Conservation (phyloP, 306 rosid species). For the Vicia villosa region DNA sequence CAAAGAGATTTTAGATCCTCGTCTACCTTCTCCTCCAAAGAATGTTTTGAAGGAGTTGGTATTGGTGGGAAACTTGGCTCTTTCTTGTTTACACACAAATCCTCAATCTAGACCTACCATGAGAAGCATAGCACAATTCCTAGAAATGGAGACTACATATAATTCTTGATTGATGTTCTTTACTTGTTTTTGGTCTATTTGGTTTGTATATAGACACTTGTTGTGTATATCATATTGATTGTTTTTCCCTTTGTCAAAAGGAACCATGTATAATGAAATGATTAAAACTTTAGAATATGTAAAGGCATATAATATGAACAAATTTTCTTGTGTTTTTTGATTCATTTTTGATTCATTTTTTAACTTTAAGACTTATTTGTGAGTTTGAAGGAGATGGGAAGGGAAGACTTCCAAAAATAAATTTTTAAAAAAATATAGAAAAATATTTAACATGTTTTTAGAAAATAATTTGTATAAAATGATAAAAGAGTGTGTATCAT, state of each 20-base stretch:
- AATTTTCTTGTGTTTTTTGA: too few relatives aligned
- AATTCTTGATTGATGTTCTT: background rate
- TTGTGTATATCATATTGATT: background rate
- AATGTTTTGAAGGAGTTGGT: conserved; percentile 24
- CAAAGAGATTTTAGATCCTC: conserved; percentile 36
- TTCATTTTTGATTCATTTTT: too few relatives aligned
- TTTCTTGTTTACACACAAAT: conserved; percentile 32
- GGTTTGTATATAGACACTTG: background rate
- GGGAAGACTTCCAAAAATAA: too few relatives aligned
- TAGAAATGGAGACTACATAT: conserved; percentile 30
- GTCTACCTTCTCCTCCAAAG: conserved; percentile 25
- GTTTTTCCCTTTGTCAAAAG: background rate
- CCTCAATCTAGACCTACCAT: conserved; percentile 45
- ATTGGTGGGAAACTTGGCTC: conserved; percentile 19
- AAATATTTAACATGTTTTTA: too few relatives aligned
- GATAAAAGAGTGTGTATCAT: too few relatives aligned
- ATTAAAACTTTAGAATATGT: too few relatives aligned
- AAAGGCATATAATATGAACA: too few relatives aligned
- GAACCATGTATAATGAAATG: background rate
- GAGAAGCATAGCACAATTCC: conserved; percentile 26
- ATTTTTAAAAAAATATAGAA: too few relatives aligned
- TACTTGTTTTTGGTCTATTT: background rate
- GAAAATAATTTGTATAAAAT: too few relatives aligned
- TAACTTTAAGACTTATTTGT: too few relatives aligned
- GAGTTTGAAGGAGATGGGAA: too few relatives aligned